Percentiles rank a stretch among this genome's conserved stretches.
phyloP scores from a whole-genome alignment of 208 protist genomes.

The Histomonas meleagridis region DNA sequence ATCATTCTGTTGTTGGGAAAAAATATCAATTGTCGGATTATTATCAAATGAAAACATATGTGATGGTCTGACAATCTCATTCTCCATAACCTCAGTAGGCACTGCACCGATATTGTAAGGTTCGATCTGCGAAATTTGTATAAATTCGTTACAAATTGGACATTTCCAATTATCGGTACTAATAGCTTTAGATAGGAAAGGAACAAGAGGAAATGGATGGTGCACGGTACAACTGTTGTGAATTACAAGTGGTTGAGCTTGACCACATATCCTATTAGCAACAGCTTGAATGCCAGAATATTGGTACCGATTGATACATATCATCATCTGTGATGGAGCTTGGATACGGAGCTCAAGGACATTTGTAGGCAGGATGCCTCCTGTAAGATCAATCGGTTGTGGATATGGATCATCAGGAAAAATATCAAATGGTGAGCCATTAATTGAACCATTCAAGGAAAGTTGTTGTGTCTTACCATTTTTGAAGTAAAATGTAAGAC shows the following conservation, averaged over 20 bases:
- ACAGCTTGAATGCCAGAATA: not conserved
- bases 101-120: no score
- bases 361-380: not conserved
- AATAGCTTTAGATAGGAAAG: not conserved
- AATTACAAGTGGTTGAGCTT: not conserved
- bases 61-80: no score
- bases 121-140: no score
- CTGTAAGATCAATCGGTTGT: not conserved
- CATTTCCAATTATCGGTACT: not conserved
- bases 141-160: not conserved
- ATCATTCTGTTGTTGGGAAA: no score
- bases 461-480: not conserved
- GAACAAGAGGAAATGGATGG: not conserved
- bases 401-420: not conserved
- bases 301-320: not conserved
- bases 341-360: not conserved
- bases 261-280: not conserved
- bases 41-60: no score
- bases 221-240: not conserved
- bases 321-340: not conserved
- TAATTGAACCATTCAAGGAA: not conserved
- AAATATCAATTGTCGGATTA: no score
- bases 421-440: conserved; percentile 6
- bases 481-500: not conserved
- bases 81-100: no score